These are phyloP conservation scores for Colletotrichum sp. DNA, from an alignment of 2,329 filamentous ascomycete species.

Conservation along the genomic window DNA sequence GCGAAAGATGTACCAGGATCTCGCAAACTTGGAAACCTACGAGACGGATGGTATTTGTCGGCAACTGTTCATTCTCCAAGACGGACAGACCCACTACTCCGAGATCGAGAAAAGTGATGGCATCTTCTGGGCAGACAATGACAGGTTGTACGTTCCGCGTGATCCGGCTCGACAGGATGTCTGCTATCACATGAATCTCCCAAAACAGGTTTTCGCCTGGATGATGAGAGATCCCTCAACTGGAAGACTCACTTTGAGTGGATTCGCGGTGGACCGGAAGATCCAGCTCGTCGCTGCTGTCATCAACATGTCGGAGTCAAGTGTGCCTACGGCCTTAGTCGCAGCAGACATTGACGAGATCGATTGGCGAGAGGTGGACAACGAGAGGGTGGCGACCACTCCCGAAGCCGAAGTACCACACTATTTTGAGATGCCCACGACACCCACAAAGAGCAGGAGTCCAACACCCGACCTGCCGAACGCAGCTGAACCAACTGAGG, in stretches of 20 bases:
- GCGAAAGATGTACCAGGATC: not conserved
- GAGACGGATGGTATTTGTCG: not conserved
- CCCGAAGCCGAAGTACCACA: not conserved
- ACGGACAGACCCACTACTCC: not conserved
- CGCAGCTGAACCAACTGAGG: not conserved
- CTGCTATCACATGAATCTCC: not conserved
- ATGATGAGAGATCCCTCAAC: not conserved
- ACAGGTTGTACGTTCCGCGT: not conserved
- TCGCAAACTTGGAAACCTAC: not conserved
- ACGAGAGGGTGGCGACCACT: not conserved
- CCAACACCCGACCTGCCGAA: not conserved
- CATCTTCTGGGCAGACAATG: not conserved
- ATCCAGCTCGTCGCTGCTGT: not conserved
- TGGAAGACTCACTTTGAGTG: not conserved
- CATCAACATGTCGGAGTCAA: not conserved
- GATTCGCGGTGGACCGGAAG: not conserved
- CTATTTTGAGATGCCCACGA: not conserved
- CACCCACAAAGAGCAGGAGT: not conserved
- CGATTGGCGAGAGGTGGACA: not conserved
- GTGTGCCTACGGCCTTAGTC: not conserved
- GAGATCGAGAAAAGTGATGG: not conserved
- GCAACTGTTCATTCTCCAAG: not conserved
- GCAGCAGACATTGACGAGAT: not conserved
- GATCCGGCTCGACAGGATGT: not conserved
- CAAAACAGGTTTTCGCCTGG: not conserved